These are phyloP conservation scores for Metarhizium rileyi DNA, from an alignment of 2,329 filamentous ascomycete species.

Conservation along the genomic window DNA sequence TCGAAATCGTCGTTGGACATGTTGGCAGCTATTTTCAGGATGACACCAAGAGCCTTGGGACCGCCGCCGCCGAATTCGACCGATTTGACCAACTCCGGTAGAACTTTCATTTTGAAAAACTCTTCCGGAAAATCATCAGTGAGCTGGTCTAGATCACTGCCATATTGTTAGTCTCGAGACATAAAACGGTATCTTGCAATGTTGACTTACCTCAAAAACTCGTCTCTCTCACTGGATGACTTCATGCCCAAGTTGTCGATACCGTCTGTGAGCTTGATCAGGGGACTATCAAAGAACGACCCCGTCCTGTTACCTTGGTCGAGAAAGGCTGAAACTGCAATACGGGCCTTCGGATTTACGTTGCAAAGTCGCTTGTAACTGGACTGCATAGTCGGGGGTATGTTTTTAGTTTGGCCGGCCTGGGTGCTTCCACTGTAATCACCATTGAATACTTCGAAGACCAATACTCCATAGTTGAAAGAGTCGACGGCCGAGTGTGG, in stretches of 20 bases:
- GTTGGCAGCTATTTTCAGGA: slow-evolving; percentile 85
- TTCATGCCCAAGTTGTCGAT: slow-evolving; percentile 91
- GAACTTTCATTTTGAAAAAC: slow-evolving; percentile 94
- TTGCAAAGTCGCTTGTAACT: slow-evolving; percentile 87
- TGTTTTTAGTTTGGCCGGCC: slow-evolving; percentile 72
- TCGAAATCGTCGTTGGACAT: slow-evolving; percentile 87
- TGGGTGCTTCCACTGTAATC: slow-evolving; percentile 68
- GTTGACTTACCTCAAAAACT: slow-evolving; percentile 56
- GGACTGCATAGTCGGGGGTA: slow-evolving; percentile 81
- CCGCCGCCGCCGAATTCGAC: slow-evolving; percentile 98
- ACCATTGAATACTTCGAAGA: slow-evolving; percentile 90
- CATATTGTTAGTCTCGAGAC: slow-evolving; percentile 19
- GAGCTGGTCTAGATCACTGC: slow-evolving; percentile 66
- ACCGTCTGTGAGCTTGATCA: slow-evolving; percentile 87
- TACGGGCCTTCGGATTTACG: slow-evolving; percentile 76
- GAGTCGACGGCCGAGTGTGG: slow-evolving; percentile 77
- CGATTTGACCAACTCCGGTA: slow-evolving; percentile 93
- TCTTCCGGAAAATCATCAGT: slow-evolving; percentile 95
- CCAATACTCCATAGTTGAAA: slow-evolving; percentile 73
- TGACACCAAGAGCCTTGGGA: slow-evolving; percentile 76
- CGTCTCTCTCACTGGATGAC: slow-evolving; percentile 70
- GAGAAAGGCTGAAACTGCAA: slow-evolving; percentile 76
- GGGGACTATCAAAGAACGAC: slow-evolving; percentile 83
- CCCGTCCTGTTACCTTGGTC: slow-evolving; percentile 77
- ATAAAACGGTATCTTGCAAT: neutral